Conservation (phyloP, 2,329 filamentous ascomycete species). For the Fusarium sp. region DNA sequence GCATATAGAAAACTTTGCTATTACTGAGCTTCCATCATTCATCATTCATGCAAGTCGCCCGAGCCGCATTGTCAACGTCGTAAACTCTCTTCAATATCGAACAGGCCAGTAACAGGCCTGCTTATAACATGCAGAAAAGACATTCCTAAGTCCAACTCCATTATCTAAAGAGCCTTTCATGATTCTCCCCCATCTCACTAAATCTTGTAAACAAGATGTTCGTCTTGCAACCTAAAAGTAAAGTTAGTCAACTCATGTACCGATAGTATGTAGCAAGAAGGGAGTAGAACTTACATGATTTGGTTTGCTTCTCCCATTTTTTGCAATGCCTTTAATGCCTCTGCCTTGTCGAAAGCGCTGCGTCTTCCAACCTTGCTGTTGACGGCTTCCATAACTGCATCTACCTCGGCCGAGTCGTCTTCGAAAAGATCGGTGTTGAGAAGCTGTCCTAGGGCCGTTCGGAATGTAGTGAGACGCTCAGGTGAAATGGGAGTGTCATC, state of each 20-base stretch:
- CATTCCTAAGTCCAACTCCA: not conserved
- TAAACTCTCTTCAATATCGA: conserved; percentile 12
- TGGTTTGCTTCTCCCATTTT: conserved; percentile 86
- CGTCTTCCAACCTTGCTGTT: conserved; percentile 73
- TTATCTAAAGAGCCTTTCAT: conserved; percentile 18
- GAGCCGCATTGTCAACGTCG: conserved; percentile 3
- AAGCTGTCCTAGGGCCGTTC: conserved; percentile 82
- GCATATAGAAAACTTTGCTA: conserved; percentile 22
- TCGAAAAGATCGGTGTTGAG: conserved; percentile 86
- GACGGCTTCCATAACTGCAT: conserved; percentile 79
- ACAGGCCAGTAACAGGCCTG: not conserved
- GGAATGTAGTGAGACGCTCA: conserved; percentile 78
- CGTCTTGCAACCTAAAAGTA: conserved; percentile 65
- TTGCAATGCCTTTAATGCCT: conserved; percentile 81
- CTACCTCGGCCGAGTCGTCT: conserved; percentile 83
- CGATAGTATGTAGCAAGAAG: not conserved
- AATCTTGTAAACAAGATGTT: conserved; percentile 75
- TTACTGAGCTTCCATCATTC: conserved; percentile 19
- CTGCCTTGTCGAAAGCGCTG: conserved; percentile 73
- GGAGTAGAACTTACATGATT: conserved; percentile 79
- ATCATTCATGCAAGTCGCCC: conserved; percentile 13
- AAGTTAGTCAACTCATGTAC: conserved; percentile 33
- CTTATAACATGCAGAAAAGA: conserved; percentile 5
- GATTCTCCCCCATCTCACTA: conserved; percentile 50
- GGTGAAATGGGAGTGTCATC: conserved; percentile 64